phyloP scores from a whole-genome alignment of 805 yeast species.

The Wickerhamiella musiphila region DNA sequence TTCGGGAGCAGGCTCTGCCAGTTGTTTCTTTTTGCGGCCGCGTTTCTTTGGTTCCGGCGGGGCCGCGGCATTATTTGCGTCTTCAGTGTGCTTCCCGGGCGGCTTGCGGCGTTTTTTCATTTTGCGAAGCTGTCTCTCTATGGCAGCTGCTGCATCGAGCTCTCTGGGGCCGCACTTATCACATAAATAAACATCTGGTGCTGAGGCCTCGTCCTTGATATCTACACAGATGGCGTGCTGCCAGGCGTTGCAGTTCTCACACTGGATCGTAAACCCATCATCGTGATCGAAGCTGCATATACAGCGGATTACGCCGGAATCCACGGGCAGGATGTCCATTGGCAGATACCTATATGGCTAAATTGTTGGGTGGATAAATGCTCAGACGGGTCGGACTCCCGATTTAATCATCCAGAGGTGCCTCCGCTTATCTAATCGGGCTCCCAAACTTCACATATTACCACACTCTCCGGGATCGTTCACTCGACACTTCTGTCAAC shows the following conservation, averaged over 20 bases:
- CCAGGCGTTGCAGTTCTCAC: constrained; percentile 86
- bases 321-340: constrained; percentile 21
- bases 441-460: too few species aligned
- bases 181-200: constrained; percentile 70
- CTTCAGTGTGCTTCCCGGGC: constrained; percentile 4
- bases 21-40: constrained; percentile 1
- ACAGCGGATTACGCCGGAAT: constrained; percentile 76
- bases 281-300: constrained; percentile 78
- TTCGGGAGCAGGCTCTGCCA: constrained; percentile 1
- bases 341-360: too few species aligned
- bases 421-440: too few species aligned
- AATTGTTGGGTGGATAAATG: background rate
- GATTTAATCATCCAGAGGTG: too few species aligned
- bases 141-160: constrained; percentile 29
- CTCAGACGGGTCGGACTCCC: too few species aligned
- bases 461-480: too few species aligned
- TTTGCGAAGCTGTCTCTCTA: constrained; percentile 23
- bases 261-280: constrained; percentile 89
- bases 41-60: constrained; percentile 3
- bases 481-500: background rate
- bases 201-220: constrained; percentile 49
- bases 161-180: constrained; percentile 50
- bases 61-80: constrained; percentile 1
- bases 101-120: constrained; percentile 6
- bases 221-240: constrained; percentile 89